Evolutionary conservation across 176 grass and related monocot genomes (phyloP).

Genomic region (Otatea glauca): DNA sequence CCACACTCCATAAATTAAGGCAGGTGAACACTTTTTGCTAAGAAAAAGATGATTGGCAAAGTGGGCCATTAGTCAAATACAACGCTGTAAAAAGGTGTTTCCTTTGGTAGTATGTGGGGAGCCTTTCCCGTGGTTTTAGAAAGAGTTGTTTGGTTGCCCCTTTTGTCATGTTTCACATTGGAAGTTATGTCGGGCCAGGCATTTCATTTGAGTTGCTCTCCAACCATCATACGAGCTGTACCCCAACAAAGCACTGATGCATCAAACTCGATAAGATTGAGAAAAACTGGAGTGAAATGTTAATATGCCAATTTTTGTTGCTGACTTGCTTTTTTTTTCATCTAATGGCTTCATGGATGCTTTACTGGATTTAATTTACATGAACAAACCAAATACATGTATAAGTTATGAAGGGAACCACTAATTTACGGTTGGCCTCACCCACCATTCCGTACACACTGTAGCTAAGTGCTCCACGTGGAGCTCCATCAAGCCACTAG

Average conservation of each 20-base stretch:
- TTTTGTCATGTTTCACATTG: conserved; percentile 53
- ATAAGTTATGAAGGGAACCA: no score
- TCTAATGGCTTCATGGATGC: neutral
- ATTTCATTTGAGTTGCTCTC: conserved; percentile 42
- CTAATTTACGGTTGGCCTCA: no score
- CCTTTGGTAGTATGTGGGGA: conserved; percentile 49
- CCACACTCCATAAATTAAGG: conserved; percentile 50
- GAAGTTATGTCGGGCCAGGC: conserved; percentile 46
- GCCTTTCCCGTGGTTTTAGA: conserved; percentile 65
- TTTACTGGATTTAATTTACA: conserved; percentile 5
- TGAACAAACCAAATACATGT: neutral
- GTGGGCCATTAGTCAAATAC: conserved; percentile 70
- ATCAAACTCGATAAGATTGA: neutral
- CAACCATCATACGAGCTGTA: conserved; percentile 33
- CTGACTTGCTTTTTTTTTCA: neutral
- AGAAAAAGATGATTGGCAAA: conserved; percentile 50
- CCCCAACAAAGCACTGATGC: conserved; percentile 4
- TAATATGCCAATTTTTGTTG: neutral
- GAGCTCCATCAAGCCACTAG: no score
- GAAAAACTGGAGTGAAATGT: neutral
- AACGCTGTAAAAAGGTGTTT: conserved; percentile 54
- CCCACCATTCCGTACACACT: no score
- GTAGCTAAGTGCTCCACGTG: no score
- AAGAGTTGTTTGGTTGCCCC: conserved; percentile 53
- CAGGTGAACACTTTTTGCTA: conserved; percentile 43